Evolutionary conservation across 306 rosid species (phyloP).

Genomic region (Albizia julibrissin): DNA sequence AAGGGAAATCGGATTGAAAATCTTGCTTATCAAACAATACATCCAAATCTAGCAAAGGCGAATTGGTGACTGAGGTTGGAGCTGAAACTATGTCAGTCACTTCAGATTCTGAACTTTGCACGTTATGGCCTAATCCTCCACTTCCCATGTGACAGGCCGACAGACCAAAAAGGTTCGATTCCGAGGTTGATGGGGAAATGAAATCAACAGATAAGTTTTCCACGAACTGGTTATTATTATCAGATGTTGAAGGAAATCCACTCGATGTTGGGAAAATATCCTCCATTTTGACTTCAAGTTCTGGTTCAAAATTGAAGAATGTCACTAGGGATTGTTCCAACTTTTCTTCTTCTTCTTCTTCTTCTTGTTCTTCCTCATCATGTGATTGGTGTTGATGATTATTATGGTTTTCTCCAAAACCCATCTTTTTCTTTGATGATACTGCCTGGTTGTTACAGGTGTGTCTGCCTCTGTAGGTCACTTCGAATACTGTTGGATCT

Average conservation of each 20-base stretch:
- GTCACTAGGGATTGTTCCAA: conserved; percentile 28
- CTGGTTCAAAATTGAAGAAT: conserved; percentile 36
- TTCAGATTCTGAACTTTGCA: conserved; percentile 61
- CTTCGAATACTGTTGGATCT: conserved; percentile 47
- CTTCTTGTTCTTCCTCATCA: conserved; percentile 33
- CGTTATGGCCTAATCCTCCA: conserved; percentile 42
- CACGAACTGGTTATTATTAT: conserved; percentile 34
- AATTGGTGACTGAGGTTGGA: conserved; percentile 63
- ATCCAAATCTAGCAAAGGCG: conserved; percentile 55
- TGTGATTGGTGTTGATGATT: conserved; percentile 3
- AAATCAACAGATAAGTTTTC: conserved; percentile 36
- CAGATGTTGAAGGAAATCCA: conserved; percentile 46
- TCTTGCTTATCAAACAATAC: conserved; percentile 45
- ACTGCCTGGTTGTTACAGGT: conserved; percentile 59
- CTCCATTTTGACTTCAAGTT: conserved; percentile 47
- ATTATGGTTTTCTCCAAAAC: conserved; percentile 31
- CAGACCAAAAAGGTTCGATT: conserved; percentile 43
- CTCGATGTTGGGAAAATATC: conserved; percentile 51
- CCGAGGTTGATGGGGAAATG: conserved; percentile 51
- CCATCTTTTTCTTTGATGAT: conserved; percentile 31
- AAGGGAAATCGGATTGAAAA: conserved; percentile 46
- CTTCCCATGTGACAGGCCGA: conserved; percentile 37
- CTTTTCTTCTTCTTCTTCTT: conserved; percentile 35
- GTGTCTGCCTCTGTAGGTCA: conserved; percentile 68
- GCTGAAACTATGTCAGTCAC: conserved; percentile 61